These are phyloP conservation scores for Lichtheimia hyalospora DNA, from an alignment of 371 early-diverging fungal species.

Conservation along the genomic window DNA sequence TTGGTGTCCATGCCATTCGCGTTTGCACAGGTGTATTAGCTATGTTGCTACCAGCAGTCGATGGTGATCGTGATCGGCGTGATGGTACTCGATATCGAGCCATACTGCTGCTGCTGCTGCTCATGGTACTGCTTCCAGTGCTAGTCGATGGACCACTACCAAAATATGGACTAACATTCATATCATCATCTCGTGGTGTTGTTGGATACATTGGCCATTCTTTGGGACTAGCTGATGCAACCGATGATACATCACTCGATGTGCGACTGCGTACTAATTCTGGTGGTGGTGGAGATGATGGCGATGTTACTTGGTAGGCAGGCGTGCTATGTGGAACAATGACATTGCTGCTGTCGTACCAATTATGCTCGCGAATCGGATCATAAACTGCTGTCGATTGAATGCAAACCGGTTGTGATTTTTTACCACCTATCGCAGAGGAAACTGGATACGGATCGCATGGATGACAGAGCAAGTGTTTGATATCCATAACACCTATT, in stretches of 20 bases:
- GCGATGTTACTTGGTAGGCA: too few relatives aligned
- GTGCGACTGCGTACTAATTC: slow-evolving; percentile 9
- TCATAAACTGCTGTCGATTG: too few relatives aligned
- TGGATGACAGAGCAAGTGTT: slow-evolving; percentile 29
- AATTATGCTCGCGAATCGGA: too few relatives aligned
- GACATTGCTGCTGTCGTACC: neutral
- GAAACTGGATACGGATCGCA: slow-evolving; percentile 15
- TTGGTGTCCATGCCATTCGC: slow-evolving; percentile 37
- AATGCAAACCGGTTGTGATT: neutral
- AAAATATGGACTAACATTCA: neutral
- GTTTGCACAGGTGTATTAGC: slow-evolving; percentile 14
- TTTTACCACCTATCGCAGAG: neutral
- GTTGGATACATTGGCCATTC: slow-evolving; percentile 13
- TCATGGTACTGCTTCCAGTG: neutral
- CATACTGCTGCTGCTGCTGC: neutral
- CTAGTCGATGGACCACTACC: neutral
- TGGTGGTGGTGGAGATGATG: slow-evolving; percentile 4
- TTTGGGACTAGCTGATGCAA: slow-evolving; percentile 8
- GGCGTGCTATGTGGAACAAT: neutral
- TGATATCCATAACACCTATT: slow-evolving; percentile 34
- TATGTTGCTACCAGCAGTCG: neutral
- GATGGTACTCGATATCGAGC: slow-evolving; percentile 8
- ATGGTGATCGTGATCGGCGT: slow-evolving; percentile 2
- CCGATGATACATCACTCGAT: slow-evolving; percentile 11
- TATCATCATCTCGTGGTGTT: slow-evolving; percentile 10